These are phyloP conservation scores for Rhododendron mucronatum DNA, from an alignment of 148 eudicot genomes.

Conservation along the genomic window DNA sequence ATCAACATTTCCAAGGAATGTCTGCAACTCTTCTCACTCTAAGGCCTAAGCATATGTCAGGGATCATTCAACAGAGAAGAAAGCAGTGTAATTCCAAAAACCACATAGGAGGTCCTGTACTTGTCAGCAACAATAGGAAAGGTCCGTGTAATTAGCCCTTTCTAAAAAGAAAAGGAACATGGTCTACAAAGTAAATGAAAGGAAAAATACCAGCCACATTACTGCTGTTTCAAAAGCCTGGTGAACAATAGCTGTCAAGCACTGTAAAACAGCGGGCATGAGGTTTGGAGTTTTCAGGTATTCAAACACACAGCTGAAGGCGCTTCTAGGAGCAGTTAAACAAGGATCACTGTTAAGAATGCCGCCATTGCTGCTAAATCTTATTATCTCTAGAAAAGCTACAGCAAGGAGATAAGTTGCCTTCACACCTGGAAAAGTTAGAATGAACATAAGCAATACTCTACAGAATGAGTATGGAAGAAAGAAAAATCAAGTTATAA, in stretches of 20 bases:
- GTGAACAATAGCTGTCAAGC: constrained; percentile 88
- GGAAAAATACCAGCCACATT: constrained; percentile 75
- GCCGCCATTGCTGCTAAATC: constrained; percentile 99
- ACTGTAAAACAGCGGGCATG: constrained; percentile 84
- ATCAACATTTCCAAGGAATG: neutral
- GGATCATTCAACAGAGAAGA: neutral
- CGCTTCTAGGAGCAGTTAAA: constrained; percentile 71
- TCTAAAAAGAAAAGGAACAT: neutral
- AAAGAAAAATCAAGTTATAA: neutral
- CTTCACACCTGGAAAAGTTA: constrained; percentile 74
- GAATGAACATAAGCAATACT: constrained; percentile 13
- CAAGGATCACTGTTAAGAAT: constrained; percentile 74
- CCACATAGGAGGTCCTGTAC: neutral
- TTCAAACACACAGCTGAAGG: constrained; percentile 97
- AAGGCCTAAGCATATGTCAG: neutral
- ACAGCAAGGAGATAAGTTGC: constrained; percentile 98
- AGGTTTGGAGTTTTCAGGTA: constrained; percentile 94
- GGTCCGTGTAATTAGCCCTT: neutral
- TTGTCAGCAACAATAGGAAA: neutral
- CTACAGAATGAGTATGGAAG: neutral
- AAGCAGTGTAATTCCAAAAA: neutral
- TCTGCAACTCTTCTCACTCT: neutral
- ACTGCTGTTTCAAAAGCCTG: constrained; percentile 85
- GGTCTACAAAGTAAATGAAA: neutral
- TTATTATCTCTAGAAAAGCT: constrained; percentile 85